phyloP scores from a whole-genome alignment of 1,284 basidiomycete species.

The Schizophyllum amplum region DNA sequence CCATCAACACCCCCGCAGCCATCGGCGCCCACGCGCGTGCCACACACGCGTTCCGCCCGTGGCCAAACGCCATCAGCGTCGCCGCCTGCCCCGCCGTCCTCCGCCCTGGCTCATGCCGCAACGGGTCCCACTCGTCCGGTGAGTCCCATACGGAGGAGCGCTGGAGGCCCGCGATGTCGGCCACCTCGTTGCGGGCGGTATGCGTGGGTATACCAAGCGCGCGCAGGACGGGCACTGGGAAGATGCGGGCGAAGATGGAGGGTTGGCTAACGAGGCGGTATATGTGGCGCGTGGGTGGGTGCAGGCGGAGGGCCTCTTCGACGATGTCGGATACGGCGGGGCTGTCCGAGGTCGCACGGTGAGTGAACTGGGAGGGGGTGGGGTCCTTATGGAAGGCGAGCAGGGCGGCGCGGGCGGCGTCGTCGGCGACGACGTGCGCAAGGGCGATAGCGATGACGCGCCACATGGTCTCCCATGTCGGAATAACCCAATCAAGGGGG shows the following conservation, averaged over 20 bases:
- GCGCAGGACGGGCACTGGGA: conserved; percentile 5
- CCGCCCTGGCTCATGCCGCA: conserved; percentile 16
- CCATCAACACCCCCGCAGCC: conserved; percentile 36
- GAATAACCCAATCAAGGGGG: conserved; percentile 44
- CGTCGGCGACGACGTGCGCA: conserved; percentile 21
- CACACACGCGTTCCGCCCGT: conserved; percentile 32
- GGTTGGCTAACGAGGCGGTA: conserved; percentile 13
- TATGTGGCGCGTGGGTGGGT: conserved; percentile 41
- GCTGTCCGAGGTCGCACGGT: conserved; percentile 3
- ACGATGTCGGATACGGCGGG: conserved; percentile 33
- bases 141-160: conserved; percentile 26
- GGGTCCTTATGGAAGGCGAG: conserved; percentile 31
- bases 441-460: conserved; percentile 42
- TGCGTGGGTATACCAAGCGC: conserved; percentile 1
- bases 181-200: conserved; percentile 14
- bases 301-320: conserved; percentile 34
- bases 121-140: conserved; percentile 31
- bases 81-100: conserved; percentile 14
- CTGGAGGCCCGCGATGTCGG: conserved; percentile 38
- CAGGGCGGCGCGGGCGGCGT: conserved; percentile 22
- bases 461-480: conserved; percentile 55
- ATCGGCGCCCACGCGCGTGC: conserved; percentile 40
- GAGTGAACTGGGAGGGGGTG: conserved; percentile 24
- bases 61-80: conserved; percentile 35
- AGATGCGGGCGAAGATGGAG: conserved; percentile 9